These are phyloP conservation scores for Gyromitra esculenta DNA, from an alignment of 2,329 filamentous ascomycete genomes.

Conservation along the genomic window DNA sequence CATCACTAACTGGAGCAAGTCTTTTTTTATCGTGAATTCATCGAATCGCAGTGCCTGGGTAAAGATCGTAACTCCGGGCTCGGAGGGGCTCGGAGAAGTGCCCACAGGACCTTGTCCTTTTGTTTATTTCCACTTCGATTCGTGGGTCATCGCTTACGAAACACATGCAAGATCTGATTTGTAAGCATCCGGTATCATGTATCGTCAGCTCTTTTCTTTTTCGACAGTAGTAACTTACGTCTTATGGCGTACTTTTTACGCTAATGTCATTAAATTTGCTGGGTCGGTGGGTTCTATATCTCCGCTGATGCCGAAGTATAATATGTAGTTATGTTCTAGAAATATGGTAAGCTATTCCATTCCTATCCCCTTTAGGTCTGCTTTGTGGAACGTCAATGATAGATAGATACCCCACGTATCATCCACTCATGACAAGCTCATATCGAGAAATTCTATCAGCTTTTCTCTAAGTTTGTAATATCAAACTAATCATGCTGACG, in stretches of 20 bases:
- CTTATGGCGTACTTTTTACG: not conserved
- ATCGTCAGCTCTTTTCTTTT: constrained; percentile 1
- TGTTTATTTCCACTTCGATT: not conserved
- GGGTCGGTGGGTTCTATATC: not conserved
- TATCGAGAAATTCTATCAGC: not conserved
- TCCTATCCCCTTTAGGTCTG: not conserved
- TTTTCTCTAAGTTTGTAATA: not conserved
- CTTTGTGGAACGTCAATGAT: constrained; percentile 6
- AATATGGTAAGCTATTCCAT: not conserved
- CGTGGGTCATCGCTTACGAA: constrained; percentile 12
- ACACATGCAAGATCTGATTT: constrained; percentile 15
- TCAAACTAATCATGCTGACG: not conserved
- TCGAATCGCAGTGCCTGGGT: no score
- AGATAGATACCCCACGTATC: not conserved
- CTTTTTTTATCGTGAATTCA: no score
- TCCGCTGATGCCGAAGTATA: not conserved
- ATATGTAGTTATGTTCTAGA: not conserved
- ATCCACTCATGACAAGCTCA: not conserved
- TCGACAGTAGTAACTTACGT: not conserved
- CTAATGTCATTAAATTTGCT: not conserved
- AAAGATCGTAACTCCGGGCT: not conserved
- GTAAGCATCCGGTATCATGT: constrained; percentile 6
- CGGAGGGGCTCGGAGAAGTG: no score
- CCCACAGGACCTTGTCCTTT: not conserved
- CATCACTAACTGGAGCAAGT: no score